Conservation (phyloP, 192 early-diverging fungal genomes). For the Mortierella hygrophila region DNA sequence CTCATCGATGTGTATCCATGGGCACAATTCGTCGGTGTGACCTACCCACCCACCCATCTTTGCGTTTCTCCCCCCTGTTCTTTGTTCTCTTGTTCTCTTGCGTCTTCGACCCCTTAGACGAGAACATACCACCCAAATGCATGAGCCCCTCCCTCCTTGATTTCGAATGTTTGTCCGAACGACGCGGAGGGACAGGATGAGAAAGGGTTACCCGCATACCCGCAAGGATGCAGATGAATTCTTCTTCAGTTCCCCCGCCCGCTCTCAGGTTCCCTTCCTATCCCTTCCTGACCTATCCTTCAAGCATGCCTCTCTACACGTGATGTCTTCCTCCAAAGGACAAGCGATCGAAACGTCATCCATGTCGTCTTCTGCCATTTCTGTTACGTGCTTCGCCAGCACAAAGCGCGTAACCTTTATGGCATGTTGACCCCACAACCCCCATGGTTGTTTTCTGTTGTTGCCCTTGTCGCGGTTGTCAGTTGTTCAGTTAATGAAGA, state of each 20-base stretch:
- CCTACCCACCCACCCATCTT: slow-evolving; percentile 1
- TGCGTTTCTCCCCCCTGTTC: neutral
- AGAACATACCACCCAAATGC: neutral
- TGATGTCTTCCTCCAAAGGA: too few species aligned
- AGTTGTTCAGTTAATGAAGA: neutral
- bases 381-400: too few species aligned
- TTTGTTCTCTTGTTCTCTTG: neutral
- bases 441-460: neutral
- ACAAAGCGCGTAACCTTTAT: too few species aligned
- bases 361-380: too few species aligned
- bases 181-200: too few species aligned
- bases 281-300: too few species aligned
- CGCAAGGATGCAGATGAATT: too few species aligned
- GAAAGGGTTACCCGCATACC: too few species aligned
- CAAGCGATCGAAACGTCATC: too few species aligned
- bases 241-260: too few species aligned
- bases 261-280: too few species aligned
- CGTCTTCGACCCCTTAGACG: neutral
- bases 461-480: neutral
- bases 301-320: too few species aligned
- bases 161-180: neutral
- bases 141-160: neutral
- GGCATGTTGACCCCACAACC: neutral
- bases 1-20: slow-evolving; percentile 22
- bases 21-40: slow-evolving; percentile 16